A percentile compares a stretch with the other conserved stretches of the same genome.
These are phyloP conservation scores for Ogataea corticis DNA, from an alignment of 805 yeast species.

Conservation along the genomic window DNA sequence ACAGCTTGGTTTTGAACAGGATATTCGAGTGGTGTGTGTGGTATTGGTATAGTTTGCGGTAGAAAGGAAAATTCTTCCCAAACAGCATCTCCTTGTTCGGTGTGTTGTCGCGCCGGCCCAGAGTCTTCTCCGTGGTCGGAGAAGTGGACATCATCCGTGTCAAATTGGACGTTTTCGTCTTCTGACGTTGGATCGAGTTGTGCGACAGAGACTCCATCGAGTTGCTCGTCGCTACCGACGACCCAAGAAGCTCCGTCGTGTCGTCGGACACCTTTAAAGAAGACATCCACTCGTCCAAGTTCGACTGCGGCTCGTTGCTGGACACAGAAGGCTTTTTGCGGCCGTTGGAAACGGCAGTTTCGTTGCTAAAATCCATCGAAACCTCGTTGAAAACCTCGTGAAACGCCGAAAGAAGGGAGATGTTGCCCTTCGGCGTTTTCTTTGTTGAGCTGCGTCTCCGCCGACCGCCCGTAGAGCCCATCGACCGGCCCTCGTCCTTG, in stretches of 20 bases:
- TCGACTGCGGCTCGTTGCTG: slow-evolving; percentile 9
- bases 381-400: slow-evolving; percentile 37
- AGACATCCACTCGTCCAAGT: slow-evolving; percentile 27
- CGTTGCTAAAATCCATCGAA: slow-evolving; percentile 10
- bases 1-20: slow-evolving; percentile 46
- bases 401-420: slow-evolving; percentile 36
- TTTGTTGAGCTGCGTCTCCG: slow-evolving; percentile 9
- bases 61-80: slow-evolving; percentile 80
- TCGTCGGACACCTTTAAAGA: slow-evolving; percentile 23
- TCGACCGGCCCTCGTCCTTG: slow-evolving; percentile 11
- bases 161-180: slow-evolving; percentile 22
- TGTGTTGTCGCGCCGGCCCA: slow-evolving; percentile 2
- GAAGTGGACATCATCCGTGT: slow-evolving; percentile 24
- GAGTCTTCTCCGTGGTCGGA: slow-evolving; percentile 22
- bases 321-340: slow-evolving; percentile 1
- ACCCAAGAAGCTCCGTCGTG: slow-evolving; percentile 10
- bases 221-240: slow-evolving; percentile 19
- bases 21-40: slow-evolving; percentile 51
- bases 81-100: slow-evolving; percentile 60
- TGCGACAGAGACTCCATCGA: slow-evolving; percentile 23
- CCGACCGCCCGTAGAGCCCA: slow-evolving; percentile 7
- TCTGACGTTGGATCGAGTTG: slow-evolving; percentile 20
- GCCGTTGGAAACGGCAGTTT: background rate
- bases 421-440: slow-evolving; percentile 9
- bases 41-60: slow-evolving; percentile 59